Conservation (phyloP, 495 filamentous ascomycete genomes). For the Penicillium diatomitis region DNA sequence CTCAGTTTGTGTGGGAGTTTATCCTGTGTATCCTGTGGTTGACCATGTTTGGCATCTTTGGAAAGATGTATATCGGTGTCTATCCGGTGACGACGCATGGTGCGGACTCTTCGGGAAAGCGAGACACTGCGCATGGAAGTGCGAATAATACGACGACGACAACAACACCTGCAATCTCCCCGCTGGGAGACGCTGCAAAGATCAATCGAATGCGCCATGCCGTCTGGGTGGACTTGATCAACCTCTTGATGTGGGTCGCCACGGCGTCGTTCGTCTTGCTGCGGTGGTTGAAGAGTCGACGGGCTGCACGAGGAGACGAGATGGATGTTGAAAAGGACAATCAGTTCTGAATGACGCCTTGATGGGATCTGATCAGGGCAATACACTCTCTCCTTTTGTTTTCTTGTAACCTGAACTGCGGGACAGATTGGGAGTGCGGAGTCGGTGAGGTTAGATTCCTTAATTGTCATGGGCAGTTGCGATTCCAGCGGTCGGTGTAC, state of each 20-base stretch:
- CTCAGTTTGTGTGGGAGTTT: slow-evolving; percentile 58
- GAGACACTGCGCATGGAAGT: slow-evolving; percentile 17
- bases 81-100: slow-evolving; percentile 37
- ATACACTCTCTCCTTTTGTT: too few relatives aligned
- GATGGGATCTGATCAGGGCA: background rate
- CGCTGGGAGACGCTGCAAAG: slow-evolving; percentile 16
- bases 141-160: slow-evolving; percentile 13
- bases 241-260: slow-evolving; percentile 62
- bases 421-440: background rate
- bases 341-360: background rate
- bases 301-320: slow-evolving; percentile 1
- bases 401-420: too few relatives aligned
- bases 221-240: slow-evolving; percentile 73
- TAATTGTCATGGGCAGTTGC: too few relatives aligned
- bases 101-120: slow-evolving; percentile 28
- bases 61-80: slow-evolving; percentile 64
- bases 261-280: slow-evolving; percentile 37
- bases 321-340: slow-evolving; percentile 15
- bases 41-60: slow-evolving; percentile 75
- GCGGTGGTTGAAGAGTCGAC: slow-evolving; percentile 26
- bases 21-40: slow-evolving; percentile 67
- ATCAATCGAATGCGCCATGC: slow-evolving; percentile 74
- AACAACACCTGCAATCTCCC: slow-evolving; percentile 18
- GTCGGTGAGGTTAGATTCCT: too few relatives aligned
- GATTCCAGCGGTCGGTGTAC: too few relatives aligned